Conservation (phyloP, 345 rosid genomes). For the Gossypium arboreum region DNA sequence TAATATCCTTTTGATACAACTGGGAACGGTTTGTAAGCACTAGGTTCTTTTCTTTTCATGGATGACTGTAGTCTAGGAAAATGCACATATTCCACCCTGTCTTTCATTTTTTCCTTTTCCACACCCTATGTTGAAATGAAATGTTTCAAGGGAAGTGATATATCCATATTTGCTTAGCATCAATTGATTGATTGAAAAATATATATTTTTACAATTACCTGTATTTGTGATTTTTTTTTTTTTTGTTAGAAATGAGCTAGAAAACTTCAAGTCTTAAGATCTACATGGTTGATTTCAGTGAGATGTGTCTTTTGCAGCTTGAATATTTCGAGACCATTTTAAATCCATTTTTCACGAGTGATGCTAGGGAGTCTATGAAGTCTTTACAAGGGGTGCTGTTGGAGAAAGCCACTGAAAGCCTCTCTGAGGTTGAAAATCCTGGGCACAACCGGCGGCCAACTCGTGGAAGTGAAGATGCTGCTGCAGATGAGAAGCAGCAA, state of each 20-base stretch:
- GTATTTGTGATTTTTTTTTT: not conserved
- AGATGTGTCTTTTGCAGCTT: constrained; percentile 57
- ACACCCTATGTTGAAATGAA: not conserved
- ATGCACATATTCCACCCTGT: not conserved
- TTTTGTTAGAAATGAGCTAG: too few species aligned
- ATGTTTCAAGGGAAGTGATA: not conserved
- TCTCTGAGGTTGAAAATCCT: constrained; percentile 58
- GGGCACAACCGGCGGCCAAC: constrained; percentile 78
- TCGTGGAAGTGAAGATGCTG: constrained; percentile 92
- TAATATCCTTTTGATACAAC: not conserved
- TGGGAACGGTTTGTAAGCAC: not conserved
- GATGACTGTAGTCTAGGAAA: not conserved
- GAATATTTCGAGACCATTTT: constrained; percentile 89
- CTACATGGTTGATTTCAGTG: constrained; percentile 11
- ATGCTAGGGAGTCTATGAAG: constrained; percentile 75
- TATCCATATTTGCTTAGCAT: not conserved
- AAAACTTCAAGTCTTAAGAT: too few species aligned
- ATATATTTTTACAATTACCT: not conserved
- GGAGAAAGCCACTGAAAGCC: constrained; percentile 84
- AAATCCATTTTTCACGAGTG: constrained; percentile 70
- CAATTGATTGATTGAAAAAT: not conserved
- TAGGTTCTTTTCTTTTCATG: not conserved
- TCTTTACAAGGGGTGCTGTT: constrained; percentile 77
- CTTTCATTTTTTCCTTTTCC: not conserved
- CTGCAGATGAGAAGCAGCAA: constrained; percentile 73